A percentile compares a stretch with the other conserved stretches of the same genome.
Evolutionary conservation across 768 basidiomycete genomes (phyloP).

Genomic region (Pisolithus albus): DNA sequence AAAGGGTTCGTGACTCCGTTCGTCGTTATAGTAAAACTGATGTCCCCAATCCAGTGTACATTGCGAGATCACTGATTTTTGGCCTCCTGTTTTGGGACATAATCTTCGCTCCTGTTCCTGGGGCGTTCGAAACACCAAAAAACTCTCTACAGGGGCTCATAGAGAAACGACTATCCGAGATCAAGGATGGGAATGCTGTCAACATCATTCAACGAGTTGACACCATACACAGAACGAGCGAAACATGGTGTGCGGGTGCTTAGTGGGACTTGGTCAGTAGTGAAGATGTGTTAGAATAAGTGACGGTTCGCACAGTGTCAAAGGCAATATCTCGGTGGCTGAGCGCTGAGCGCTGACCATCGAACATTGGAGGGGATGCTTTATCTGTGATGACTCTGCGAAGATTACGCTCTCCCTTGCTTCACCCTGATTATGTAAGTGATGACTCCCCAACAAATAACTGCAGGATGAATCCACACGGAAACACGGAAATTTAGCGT

Average conservation of each 20-base stretch:
- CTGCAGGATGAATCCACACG: too few relatives aligned
- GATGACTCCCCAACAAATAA: too few relatives aligned
- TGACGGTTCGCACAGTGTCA: conserved; percentile 46
- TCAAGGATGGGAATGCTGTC: conserved; percentile 48
- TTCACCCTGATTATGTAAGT: too few relatives aligned
- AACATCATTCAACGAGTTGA: conserved; percentile 59
- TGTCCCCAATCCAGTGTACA: conserved; percentile 56
- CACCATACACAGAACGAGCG: conserved; percentile 52
- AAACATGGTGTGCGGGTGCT: conserved; percentile 79
- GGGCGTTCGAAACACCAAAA: conserved; percentile 94
- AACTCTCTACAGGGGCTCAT: conserved; percentile 61
- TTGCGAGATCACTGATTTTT: conserved; percentile 79
- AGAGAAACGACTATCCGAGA: conserved; percentile 55
- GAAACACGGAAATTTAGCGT: too few relatives aligned
- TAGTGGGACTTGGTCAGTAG: conserved; percentile 71
- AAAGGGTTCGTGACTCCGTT: conserved; percentile 56
- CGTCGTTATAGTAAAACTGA: background rate
- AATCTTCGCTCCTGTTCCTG: conserved; percentile 70
- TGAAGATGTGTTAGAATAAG: conserved; percentile 72
- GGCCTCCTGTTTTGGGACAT: conserved; percentile 89
- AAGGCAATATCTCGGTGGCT: background rate
- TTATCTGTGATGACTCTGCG: conserved; percentile 73
- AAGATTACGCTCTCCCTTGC: too few relatives aligned
- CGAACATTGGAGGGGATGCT: conserved; percentile 51
- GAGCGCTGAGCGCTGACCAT: too few relatives aligned